A percentile compares a stretch with the other conserved stretches of the same genome.
phyloP scores from a whole-genome alignment of 108 stramenopile species.

The Cylindrotheca fusiformis region DNA sequence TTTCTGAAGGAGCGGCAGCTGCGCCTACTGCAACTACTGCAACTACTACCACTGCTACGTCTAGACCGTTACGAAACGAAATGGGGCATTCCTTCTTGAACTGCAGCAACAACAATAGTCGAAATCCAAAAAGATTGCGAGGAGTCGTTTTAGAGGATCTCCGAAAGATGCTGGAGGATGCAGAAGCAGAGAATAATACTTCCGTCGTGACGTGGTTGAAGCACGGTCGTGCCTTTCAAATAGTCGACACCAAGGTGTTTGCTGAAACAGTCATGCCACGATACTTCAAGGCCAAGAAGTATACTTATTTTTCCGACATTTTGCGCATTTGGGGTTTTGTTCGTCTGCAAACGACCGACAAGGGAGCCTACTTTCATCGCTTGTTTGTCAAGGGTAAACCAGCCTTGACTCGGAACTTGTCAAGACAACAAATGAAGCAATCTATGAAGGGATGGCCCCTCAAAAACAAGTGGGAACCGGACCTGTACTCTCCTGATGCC shows the following conservation, averaged over 20 bases:
- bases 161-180: slow-evolving; percentile 26
- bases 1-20: slow-evolving; percentile 2
- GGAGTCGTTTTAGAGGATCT: slow-evolving; percentile 27
- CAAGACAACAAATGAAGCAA: slow-evolving; percentile 24
- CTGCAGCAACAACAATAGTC: too few relatives aligned
- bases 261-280: slow-evolving; percentile 52
- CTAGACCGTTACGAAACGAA: too few relatives aligned
- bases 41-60: too few relatives aligned
- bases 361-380: slow-evolving; percentile 33
- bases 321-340: slow-evolving; percentile 75
- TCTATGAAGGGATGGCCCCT: slow-evolving; percentile 23
- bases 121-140: slow-evolving; percentile 21
- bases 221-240: slow-evolving; percentile 53
- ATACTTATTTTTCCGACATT: slow-evolving; percentile 34
- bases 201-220: slow-evolving; percentile 48
- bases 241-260: slow-evolving; percentile 46
- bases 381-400: slow-evolving; percentile 30
- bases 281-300: slow-evolving; percentile 27
- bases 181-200: slow-evolving; percentile 12
- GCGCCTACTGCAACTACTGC: slow-evolving; percentile 2
- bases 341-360: slow-evolving; percentile 28
- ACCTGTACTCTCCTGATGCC: slow-evolving; percentile 8
- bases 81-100: too few relatives aligned
- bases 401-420: slow-evolving; percentile 11
- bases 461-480: slow-evolving; percentile 6